A percentile compares a stretch with the other conserved stretches of the same genome.
Evolutionary conservation across 441 rosid species (phyloP).

Genomic region (Bruguiera hainesii): DNA sequence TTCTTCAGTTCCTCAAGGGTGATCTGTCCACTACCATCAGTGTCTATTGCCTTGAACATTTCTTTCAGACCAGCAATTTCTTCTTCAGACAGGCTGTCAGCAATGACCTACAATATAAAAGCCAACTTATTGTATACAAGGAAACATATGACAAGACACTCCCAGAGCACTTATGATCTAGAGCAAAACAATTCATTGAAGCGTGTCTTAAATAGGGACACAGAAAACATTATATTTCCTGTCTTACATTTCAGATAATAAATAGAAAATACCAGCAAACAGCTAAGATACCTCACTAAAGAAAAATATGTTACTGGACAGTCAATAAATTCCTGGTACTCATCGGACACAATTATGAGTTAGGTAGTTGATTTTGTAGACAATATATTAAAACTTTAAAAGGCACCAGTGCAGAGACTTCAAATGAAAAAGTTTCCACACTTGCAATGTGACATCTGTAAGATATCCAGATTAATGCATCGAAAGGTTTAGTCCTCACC

Average conservation of each 20-base stretch:
- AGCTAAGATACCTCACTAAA: background rate
- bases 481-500: slow-evolving; percentile 36
- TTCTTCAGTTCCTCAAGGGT: slow-evolving; percentile 82
- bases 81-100: slow-evolving; percentile 87
- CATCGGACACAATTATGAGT: too few species aligned
- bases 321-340: background rate
- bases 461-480: background rate
- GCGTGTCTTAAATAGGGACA: background rate
- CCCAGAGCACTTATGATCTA: too few species aligned
- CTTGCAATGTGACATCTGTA: background rate
- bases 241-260: background rate
- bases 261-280: background rate
- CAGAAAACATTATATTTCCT: background rate
- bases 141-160: too few species aligned
- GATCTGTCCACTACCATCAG: slow-evolving; percentile 82
- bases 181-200: background rate
- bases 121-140: too few species aligned
- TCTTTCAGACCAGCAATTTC: slow-evolving; percentile 89
- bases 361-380: too few species aligned
- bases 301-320: background rate
- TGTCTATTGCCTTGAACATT: slow-evolving; percentile 96
- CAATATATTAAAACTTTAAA: too few species aligned
- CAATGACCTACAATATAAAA: slow-evolving; percentile 58
- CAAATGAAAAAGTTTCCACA: background rate
- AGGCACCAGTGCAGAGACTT: background rate